Evolutionary conservation across 805 yeast species (phyloP).

Genomic region (Zygosaccharomyces bailii): DNA sequence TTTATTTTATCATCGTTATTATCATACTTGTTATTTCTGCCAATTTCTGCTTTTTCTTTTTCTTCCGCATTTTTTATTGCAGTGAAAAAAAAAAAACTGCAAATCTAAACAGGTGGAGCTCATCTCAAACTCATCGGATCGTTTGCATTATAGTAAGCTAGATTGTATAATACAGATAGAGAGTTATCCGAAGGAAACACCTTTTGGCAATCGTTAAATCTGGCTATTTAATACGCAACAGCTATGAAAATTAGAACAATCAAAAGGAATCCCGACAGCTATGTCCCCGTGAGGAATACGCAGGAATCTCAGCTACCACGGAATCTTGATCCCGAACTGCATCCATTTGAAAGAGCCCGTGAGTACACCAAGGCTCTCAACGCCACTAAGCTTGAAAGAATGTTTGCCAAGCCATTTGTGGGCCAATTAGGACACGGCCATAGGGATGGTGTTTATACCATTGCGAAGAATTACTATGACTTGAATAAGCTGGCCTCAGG

Average conservation of each 20-base stretch:
- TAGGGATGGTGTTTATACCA: slow-evolving; percentile 85
- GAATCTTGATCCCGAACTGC: slow-evolving; percentile 88
- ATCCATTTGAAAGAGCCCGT: slow-evolving; percentile 95
- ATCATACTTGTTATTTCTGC: background rate
- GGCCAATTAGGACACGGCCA: slow-evolving; percentile 96
- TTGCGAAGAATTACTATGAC: slow-evolving; percentile 71
- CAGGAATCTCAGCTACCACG: slow-evolving; percentile 86
- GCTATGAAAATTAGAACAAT: slow-evolving; percentile 79
- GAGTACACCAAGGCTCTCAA: slow-evolving; percentile 93
- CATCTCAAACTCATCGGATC: slow-evolving; percentile 13
- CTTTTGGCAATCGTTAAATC: too few relatives aligned
- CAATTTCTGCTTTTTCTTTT: slow-evolving; percentile 3
- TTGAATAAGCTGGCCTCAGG: slow-evolving; percentile 83
- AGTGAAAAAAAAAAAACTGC: slow-evolving; percentile 5
- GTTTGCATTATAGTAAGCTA: background rate
- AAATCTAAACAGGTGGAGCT: slow-evolving; percentile 13
- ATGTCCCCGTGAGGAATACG: slow-evolving; percentile 86
- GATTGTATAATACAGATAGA: background rate
- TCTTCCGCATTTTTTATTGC: slow-evolving; percentile 2
- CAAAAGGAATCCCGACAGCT: slow-evolving; percentile 83
- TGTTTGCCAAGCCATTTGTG: slow-evolving; percentile 96
- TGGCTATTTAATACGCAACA: background rate
- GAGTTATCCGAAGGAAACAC: too few relatives aligned
- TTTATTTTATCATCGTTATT: slow-evolving; percentile 1
- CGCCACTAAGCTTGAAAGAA: slow-evolving; percentile 91